Base-by-base conservation (phyloP, 768 basidiomycete species). In the Cystobasidium tubakii region DNA sequence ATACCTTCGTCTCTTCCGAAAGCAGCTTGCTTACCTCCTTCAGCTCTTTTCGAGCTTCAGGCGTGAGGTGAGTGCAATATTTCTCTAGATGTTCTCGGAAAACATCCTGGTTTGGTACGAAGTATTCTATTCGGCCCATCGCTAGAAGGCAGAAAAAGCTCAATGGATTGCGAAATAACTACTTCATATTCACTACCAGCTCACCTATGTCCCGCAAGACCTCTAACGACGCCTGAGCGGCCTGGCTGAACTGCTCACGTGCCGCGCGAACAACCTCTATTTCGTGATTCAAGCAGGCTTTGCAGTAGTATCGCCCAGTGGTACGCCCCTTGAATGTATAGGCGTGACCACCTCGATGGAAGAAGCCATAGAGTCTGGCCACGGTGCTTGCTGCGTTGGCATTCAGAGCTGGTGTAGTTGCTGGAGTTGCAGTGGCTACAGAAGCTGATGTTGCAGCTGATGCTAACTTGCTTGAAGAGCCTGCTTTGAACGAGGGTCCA, bases 291-390 rank as follows among this genome's bases (percentile, higher is more conserved):
- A 71, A 44, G 36, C 69, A 71, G 23, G 69, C 50, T 29, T 42
- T 33, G 69, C 69, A 71, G 39, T 71, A 71, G 69, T 60, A 71
- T 15, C 69, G 69, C 33, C n/a, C 13, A 3, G 15, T 15, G 25
- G 29, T 55, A 12, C 17, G 15, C 9, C 33, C 69, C 1, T 60
- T 34, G 31, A 33, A 39, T n/a, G 69, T 71, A 39, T 57, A 71
- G 10, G 69, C 69, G 17, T 10, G 39, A 4, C 55, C 55, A 3
- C 33, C 50, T 3, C 33, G 25, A 44, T 55, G 50, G 55, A 71
- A 71, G 29, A 57, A 60, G 23, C 25, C 25, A 34, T 71, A 71
- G 15, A 71, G 27, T 21, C 29, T 27, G 23, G n/a, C 39, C 29
- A 42, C 10, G 1, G 50, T 29, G 13, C 19, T 53, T 25, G 54